Conservation (phyloP, 441 rosid genomes). For the Sinapis alba region DNA sequence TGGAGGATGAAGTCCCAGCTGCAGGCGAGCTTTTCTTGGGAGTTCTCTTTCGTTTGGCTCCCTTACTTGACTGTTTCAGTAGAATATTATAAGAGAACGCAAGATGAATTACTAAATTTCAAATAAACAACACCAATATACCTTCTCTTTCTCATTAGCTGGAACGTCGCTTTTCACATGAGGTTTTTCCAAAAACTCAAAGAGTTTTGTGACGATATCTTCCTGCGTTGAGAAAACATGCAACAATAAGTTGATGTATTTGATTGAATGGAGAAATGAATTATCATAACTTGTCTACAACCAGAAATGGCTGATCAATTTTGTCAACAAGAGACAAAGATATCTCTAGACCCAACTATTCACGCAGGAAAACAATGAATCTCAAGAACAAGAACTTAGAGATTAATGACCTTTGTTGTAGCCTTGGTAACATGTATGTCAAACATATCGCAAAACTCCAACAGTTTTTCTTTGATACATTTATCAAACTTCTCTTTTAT, state of each 20-base stretch:
- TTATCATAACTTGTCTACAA: conserved; percentile 1
- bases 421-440: conserved; percentile 67
- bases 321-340: conserved; percentile 12
- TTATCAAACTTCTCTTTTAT: conserved; percentile 89
- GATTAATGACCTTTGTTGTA: conserved; percentile 61
- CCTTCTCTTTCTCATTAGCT: conserved; percentile 80
- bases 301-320: conserved; percentile 16
- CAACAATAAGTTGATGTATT: conserved; percentile 8
- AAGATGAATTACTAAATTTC: neutral
- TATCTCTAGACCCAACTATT: neutral
- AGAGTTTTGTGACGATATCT: conserved; percentile 64
- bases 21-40: conserved; percentile 52
- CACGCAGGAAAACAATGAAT: conserved; percentile 3
- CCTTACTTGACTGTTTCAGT: conserved; percentile 56
- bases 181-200: conserved; percentile 85
- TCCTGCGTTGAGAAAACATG: conserved; percentile 56
- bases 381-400: conserved; percentile 3
- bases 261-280: conserved; percentile 8
- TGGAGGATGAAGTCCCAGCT: conserved; percentile 38
- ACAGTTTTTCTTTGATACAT: conserved; percentile 79
- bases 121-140: conserved; percentile 21
- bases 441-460: conserved; percentile 80
- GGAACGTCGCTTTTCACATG: conserved; percentile 62
- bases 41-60: conserved; percentile 75
- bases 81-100: neutral